A percentile compares a stretch with the other conserved stretches of the same genome.
These are phyloP conservation scores for Fomes fomentarius DNA, from an alignment of 1,284 basidiomycete genomes.

Conservation along the genomic window DNA sequence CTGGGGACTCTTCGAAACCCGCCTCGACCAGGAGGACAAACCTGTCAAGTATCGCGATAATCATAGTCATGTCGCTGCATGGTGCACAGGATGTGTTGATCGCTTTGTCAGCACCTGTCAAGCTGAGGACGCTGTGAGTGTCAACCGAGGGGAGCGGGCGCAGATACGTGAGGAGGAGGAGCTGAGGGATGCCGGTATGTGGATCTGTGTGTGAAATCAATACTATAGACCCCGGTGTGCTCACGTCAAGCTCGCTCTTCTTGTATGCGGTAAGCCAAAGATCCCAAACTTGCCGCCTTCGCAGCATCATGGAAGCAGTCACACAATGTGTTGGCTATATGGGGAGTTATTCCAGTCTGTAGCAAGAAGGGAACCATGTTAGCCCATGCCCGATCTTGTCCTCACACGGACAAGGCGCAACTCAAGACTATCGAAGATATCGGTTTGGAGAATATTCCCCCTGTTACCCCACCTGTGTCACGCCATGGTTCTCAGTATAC, in stretches of 20 bases:
- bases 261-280: not conserved
- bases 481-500: no score
- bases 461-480: no score
- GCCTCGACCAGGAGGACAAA: not conserved
- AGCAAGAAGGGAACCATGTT: slow-evolving; percentile 7
- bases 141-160: not conserved
- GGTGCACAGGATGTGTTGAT: not conserved
- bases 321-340: not conserved
- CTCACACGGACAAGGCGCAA: not conserved
- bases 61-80: not conserved
- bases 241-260: not conserved
- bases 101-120: not conserved
- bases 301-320: not conserved
- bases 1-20: not conserved
- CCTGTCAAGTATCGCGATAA: not conserved
- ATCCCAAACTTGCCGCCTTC: not conserved
- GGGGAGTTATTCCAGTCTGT: slow-evolving; percentile 12
- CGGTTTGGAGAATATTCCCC: no score
- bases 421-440: not conserved
- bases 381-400: slow-evolving; percentile 1
- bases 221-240: no score
- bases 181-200: not conserved
- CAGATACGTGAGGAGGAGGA: not conserved
- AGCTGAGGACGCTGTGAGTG: not conserved
- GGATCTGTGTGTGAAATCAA: no score